Conservation (phyloP, 495 filamentous ascomycete genomes). For the Neurospora intermedia region DNA sequence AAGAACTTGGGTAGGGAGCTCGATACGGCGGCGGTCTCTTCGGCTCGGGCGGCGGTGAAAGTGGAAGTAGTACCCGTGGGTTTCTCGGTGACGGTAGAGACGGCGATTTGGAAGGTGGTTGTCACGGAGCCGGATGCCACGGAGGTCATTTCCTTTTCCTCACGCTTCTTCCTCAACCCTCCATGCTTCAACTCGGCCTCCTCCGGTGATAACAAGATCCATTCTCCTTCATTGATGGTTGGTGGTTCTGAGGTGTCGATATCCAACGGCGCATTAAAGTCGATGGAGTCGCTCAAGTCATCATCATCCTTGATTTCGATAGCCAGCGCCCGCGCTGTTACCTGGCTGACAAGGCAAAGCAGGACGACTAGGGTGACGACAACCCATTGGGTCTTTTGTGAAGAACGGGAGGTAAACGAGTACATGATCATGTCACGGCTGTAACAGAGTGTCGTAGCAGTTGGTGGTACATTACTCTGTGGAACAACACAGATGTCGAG, state of each 20-base stretch:
- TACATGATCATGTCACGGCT: constrained; percentile 13
- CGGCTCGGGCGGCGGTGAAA: constrained; percentile 12
- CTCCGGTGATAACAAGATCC: constrained; percentile 29
- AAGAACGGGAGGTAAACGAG: not conserved
- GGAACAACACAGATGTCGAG: not conserved
- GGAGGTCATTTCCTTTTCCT: not conserved
- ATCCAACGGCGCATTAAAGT: constrained; percentile 7
- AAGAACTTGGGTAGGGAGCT: constrained; percentile 56
- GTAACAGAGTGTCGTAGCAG: constrained; percentile 4
- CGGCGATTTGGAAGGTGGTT: constrained; percentile 26
- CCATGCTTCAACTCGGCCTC: constrained; percentile 11
- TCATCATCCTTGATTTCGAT: constrained; percentile 10
- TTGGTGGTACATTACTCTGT: constrained; percentile 21
- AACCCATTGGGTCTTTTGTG: not conserved
- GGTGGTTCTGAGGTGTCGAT: constrained; percentile 26
- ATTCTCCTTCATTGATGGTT: constrained; percentile 21
- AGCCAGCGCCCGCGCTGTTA: constrained; percentile 18
- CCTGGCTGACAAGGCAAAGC: constrained; percentile 21
- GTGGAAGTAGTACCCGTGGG: not conserved
- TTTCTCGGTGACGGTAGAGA: constrained; percentile 21
- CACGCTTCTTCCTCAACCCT: not conserved
- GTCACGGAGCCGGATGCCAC: constrained; percentile 15
- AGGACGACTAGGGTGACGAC: constrained; percentile 10
- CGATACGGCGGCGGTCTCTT: not conserved
- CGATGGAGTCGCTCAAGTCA: not conserved